These are phyloP conservation scores for Simplicillium aogashimaense DNA, from an alignment of 2,329 filamentous ascomycete species.

Conservation along the genomic window DNA sequence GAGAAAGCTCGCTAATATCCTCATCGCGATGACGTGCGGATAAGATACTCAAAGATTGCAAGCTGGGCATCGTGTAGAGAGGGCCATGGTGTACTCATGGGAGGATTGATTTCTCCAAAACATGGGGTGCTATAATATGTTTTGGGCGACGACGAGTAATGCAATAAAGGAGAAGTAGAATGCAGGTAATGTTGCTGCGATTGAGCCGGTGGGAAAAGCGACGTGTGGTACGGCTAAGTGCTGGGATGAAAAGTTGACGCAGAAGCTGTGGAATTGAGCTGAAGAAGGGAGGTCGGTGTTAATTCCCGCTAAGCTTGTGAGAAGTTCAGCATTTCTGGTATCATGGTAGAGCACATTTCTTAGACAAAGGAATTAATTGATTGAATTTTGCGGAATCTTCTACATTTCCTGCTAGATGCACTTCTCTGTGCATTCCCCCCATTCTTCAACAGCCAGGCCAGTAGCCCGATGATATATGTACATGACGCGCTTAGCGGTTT, in stretches of 20 bases:
- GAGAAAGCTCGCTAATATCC: constrained; percentile 39
- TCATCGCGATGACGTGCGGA: constrained; percentile 35
- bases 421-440: no score
- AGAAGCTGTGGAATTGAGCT: constrained; percentile 29
- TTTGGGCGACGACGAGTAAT: constrained; percentile 19
- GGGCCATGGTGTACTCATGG: constrained; percentile 13
- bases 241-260: constrained; percentile 18
- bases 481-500: constrained; percentile 1
- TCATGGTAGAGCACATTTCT: no score
- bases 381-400: no score
- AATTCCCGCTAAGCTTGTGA: no score
- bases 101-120: constrained; percentile 13
- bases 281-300: constrained; percentile 10
- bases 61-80: constrained; percentile 15
- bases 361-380: no score
- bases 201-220: constrained; percentile 17
- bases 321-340: no score
- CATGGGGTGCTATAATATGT: constrained; percentile 19
- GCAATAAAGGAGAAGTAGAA: constrained; percentile 10
- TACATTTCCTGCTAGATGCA: no score
- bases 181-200: constrained; percentile 11
- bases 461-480: constrained; percentile 8
- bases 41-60: constrained; percentile 28
- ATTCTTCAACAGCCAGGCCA: background rate
- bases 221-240: constrained; percentile 12